Evolutionary conservation across 768 basidiomycete genomes (phyloP).

Genomic region (Lactifluus subvellereus): DNA sequence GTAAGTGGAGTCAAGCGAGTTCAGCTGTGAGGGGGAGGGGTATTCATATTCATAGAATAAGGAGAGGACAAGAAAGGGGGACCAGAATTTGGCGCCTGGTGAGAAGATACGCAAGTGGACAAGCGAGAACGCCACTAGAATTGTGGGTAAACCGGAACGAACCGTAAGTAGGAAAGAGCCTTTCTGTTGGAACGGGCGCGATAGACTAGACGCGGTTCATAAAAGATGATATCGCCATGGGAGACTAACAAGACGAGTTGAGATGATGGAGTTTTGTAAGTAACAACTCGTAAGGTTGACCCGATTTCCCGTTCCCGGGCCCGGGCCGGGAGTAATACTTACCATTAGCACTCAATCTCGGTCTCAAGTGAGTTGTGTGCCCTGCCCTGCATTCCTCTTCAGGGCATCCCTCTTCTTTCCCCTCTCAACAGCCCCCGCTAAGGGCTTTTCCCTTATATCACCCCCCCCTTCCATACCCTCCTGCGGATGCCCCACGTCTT

Average conservation of each 20-base stretch:
- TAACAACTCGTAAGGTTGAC: background rate
- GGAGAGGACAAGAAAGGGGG: background rate
- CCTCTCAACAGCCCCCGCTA: slow-evolving; percentile 14
- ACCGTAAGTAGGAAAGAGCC: slow-evolving; percentile 18
- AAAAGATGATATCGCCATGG: slow-evolving; percentile 15
- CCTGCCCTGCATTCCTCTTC: slow-evolving; percentile 18
- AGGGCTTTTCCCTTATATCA: slow-evolving; percentile 19
- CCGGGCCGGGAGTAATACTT: slow-evolving; percentile 11
- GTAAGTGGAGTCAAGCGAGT: background rate
- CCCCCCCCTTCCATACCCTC: slow-evolving; percentile 16
- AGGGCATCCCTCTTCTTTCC: slow-evolving; percentile 8
- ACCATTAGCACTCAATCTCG: slow-evolving; percentile 11
- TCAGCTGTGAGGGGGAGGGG: background rate
- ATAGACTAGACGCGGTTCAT: slow-evolving; percentile 12
- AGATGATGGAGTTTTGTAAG: background rate
- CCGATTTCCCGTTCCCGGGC: slow-evolving; percentile 8
- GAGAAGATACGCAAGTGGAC: background rate
- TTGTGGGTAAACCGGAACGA: slow-evolving; percentile 14
- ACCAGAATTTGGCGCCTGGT: slow-evolving; percentile 10
- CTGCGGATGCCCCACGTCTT: slow-evolving; percentile 22
- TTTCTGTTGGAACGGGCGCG: background rate
- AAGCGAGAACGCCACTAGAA: slow-evolving; percentile 21
- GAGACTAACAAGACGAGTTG: background rate
- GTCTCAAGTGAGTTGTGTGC: slow-evolving; percentile 7
- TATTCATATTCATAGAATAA: too few relatives aligned